Evolutionary conservation across 768 basidiomycete species (phyloP).

Genomic region (Filobasidium wieringae): DNA sequence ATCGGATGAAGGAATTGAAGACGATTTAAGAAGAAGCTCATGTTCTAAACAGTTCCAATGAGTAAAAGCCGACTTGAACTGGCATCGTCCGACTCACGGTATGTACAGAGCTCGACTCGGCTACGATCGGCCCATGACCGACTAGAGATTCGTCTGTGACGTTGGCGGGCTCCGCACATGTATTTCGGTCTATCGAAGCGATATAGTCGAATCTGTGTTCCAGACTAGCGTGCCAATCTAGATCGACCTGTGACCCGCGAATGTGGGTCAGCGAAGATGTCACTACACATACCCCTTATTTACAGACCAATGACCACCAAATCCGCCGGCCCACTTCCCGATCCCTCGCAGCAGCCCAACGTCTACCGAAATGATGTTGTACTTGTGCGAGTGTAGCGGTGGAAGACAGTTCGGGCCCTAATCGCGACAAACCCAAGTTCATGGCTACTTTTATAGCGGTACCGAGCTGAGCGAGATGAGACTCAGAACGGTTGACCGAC

Average conservation of each 20-base stretch:
- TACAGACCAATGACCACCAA: conserved; percentile 9
- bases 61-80: not conserved
- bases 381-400: not conserved
- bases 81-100: not conserved
- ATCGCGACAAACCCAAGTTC: conserved; percentile 2
- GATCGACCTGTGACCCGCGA: not conserved
- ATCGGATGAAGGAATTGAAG: conserved; percentile 8
- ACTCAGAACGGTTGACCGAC: conserved; percentile 2
- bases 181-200: not conserved
- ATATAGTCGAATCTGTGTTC: conserved; percentile 4
- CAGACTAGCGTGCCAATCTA: not conserved
- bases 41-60: not conserved
- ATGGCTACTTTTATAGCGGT: conserved; percentile 4
- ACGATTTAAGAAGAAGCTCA: conserved; percentile 8
- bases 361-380: not conserved
- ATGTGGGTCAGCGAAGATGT: not conserved
- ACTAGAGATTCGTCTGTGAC: conserved; percentile 5
- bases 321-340: conserved; percentile 9
- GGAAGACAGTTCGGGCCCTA: not conserved
- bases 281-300: not conserved
- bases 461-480: not conserved
- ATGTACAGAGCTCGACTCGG: conserved; percentile 2
- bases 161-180: conserved; percentile 7
- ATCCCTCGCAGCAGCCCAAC: conserved; percentile 5
- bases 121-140: conserved; percentile 3